These are phyloP conservation scores for Acer yangbiense DNA, from an alignment of 345 rosid species.

Conservation along the genomic window DNA sequence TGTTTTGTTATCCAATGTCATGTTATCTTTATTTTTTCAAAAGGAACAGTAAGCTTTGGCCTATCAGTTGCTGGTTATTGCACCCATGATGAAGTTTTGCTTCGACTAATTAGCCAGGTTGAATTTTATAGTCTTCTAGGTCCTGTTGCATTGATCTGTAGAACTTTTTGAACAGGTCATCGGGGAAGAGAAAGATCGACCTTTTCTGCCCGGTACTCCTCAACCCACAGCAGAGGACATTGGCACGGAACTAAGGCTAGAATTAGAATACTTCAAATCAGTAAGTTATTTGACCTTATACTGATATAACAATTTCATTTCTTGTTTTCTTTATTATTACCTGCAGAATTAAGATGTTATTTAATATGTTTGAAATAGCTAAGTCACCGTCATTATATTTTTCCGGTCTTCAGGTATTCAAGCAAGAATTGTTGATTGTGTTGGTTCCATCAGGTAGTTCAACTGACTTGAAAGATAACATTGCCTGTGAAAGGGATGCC, in stretches of 20 bases:
- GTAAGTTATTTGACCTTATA: conserved; percentile 31
- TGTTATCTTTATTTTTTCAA: background rate
- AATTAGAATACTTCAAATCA: conserved; percentile 42
- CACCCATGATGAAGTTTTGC: background rate
- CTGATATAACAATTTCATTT: background rate
- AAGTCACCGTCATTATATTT: conserved; percentile 9
- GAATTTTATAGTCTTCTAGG: background rate
- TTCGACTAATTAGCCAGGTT: background rate
- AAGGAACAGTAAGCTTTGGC: background rate
- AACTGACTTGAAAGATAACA: conserved; percentile 15
- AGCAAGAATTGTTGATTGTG: conserved; percentile 39
- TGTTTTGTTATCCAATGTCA: background rate
- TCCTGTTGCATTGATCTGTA: conserved; percentile 14
- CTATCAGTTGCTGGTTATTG: background rate
- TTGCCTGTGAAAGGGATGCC: conserved; percentile 13
- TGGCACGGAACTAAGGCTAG: conserved; percentile 31
- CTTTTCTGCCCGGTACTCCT: conserved; percentile 16
- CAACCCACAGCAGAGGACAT: conserved; percentile 26
- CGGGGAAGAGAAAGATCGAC: conserved; percentile 25
- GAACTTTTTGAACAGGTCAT: conserved; percentile 40
- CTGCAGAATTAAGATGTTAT: background rate
- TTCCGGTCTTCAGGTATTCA: conserved; percentile 41
- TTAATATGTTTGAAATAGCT: conserved; percentile 7
- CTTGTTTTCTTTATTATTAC: background rate
- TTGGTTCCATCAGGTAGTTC: conserved; percentile 17